A percentile compares a stretch with the other conserved stretches of the same genome.
Evolutionary conservation across 805 yeast genomes (phyloP).

Genomic region (Nakazawaea wyomingensis): DNA sequence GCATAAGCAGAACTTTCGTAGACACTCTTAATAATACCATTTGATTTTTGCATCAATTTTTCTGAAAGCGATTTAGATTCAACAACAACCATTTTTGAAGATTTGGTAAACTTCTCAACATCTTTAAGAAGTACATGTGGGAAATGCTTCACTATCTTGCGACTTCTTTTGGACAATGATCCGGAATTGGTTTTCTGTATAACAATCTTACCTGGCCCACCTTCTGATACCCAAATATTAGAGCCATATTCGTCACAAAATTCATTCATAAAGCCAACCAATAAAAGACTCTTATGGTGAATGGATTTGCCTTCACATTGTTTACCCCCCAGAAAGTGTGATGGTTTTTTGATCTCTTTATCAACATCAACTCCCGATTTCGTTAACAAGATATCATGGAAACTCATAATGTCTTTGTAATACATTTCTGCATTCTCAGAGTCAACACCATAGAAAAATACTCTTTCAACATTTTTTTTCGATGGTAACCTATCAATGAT

Average conservation of each 20-base stretch:
- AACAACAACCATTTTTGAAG: neutral
- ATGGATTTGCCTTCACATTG: neutral
- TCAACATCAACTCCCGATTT: neutral
- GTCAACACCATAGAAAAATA: conserved; percentile 1
- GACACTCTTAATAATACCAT: too few species aligned
- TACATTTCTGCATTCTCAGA: neutral
- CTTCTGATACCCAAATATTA: neutral
- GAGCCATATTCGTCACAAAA: neutral
- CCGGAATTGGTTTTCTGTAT: neutral
- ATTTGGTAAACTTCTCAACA: neutral
- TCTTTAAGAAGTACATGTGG: neutral
- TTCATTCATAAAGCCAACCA: neutral
- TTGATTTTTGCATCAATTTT: neutral
- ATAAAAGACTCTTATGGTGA: neutral
- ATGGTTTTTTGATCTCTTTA: neutral
- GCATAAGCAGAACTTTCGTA: too few species aligned
- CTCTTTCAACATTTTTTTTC: neutral
- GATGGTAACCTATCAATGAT: conserved; percentile 3
- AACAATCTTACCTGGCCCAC: neutral
- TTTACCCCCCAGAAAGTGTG: neutral
- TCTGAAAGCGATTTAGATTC: neutral
- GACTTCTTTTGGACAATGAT: neutral
- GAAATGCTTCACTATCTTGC: neutral
- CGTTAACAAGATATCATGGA: neutral
- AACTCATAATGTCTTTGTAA: neutral